phyloP scores from a whole-genome alignment of 371 early-diverging fungal species.

The Mortierella sp. region DNA sequence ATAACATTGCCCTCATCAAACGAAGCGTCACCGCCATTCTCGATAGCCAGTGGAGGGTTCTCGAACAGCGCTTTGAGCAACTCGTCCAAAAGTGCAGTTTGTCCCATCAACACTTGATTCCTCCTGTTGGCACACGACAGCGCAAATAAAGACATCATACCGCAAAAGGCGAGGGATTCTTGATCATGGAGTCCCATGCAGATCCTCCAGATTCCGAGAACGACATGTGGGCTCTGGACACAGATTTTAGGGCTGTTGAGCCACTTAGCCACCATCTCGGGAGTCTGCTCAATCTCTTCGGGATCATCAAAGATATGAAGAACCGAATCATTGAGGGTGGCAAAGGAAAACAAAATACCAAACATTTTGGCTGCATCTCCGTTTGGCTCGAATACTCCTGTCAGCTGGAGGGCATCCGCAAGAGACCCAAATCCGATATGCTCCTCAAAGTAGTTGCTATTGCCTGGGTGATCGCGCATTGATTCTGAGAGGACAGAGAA shows the following conservation, averaged over 20 bases:
- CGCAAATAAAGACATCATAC: conserved; percentile 63
- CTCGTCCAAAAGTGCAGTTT: conserved; percentile 66
- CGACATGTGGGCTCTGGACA: conserved; percentile 69
- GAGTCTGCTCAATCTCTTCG: conserved; percentile 34
- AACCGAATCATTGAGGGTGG: conserved; percentile 64
- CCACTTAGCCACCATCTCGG: conserved; percentile 56
- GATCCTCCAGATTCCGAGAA: conserved; percentile 65
- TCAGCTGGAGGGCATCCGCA: conserved; percentile 72
- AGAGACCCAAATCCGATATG: conserved; percentile 69
- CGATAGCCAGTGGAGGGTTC: conserved; percentile 17
- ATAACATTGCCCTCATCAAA: conserved; percentile 34
- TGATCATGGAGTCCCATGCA: conserved; percentile 61
- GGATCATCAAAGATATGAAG: conserved; percentile 62
- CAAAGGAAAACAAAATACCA: conserved; percentile 75
- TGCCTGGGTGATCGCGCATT: conserved; percentile 68
- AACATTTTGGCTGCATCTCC: conserved; percentile 62
- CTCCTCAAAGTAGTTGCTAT: conserved; percentile 65
- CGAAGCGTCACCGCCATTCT: conserved; percentile 27
- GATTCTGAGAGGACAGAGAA: conserved; percentile 71
- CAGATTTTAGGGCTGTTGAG: conserved; percentile 53
- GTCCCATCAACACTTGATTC: conserved; percentile 75
- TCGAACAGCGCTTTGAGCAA: conserved; percentile 65
- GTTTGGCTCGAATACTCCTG: conserved; percentile 63
- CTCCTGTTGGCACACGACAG: conserved; percentile 68
- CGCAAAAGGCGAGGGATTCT: conserved; percentile 58